Base-by-base conservation (phyloP, 2,329 filamentous ascomycete species). In the Ophiostoma novo-ulmi region DNA sequence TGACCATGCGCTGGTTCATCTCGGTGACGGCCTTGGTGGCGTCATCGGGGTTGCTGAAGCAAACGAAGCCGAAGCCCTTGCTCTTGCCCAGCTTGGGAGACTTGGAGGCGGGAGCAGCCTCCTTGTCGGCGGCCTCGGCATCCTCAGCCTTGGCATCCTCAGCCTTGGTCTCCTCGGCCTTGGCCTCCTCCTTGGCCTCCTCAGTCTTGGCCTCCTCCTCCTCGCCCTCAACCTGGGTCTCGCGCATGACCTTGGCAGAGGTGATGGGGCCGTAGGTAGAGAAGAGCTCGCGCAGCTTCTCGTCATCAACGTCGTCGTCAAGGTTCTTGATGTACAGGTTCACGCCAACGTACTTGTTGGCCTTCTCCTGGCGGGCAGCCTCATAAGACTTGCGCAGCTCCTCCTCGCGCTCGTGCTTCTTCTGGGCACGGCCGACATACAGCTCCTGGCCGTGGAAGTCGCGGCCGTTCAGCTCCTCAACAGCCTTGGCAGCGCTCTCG, bases 291-390 rank as follows among this genome's bases (percentile, higher is more conserved):
- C 95, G 93, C 74, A 99, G 89, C 87, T 97, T 97, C 78, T 99
- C 95, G 77, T 99, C 95, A 78, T 99, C 95, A 75, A 99, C 89
- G 73, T 98, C 95, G 76, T 99, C 95, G 75, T 93, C 91, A 73
- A 99, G 85, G 83, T 99, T 99, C 90, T 99, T 99, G 84, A 99
- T 95, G 85, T 99, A 99, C 68, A 99, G 88, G 85, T 99, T 99
- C 81, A 99, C 95, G 76, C 95, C 95, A 84, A 97, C 93, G 84
- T 99, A 99, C 86, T 99, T 99, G 85, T 89, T 96, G 81, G 93
- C 94, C 87, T 99, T 99, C 88, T 99, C 95, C 77, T 96, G 87
- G 78, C 95, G 94, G 77, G 93, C 93, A 78, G 94, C 94, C 83
- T 99, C 95, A 82, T 99, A 98, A 79, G 97, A 97, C 87, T 93